Percentiles rank a stretch among this genome's conserved stretches.
Conservation (phyloP, 192 early-diverging fungal species). For the Rhizophagus sp. region DNA sequence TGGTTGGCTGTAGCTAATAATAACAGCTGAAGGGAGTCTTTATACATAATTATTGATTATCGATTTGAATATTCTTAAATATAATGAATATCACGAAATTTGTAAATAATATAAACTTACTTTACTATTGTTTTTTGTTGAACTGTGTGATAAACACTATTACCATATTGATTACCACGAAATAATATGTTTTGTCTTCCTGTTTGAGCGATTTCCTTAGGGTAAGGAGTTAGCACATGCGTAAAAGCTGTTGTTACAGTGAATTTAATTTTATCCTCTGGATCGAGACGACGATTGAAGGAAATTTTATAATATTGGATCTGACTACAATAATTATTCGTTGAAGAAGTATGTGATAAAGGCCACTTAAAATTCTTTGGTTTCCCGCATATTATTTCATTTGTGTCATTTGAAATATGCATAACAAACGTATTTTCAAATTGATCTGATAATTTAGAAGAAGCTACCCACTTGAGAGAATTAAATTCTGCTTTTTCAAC, state of each 20-base stretch:
- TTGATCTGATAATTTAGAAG: background rate
- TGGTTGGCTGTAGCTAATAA: constrained; percentile 45
- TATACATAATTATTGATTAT: background rate
- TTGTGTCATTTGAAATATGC: background rate
- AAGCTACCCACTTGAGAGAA: constrained; percentile 20
- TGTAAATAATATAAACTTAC: constrained; percentile 48
- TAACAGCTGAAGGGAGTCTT: constrained; percentile 39
- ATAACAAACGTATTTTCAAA: background rate
- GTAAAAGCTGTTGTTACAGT: constrained; percentile 54
- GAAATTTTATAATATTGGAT: constrained; percentile 53
- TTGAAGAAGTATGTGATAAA: background rate
- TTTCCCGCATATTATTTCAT: background rate
- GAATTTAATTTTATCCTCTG: constrained; percentile 61
- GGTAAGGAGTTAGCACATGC: constrained; percentile 51
- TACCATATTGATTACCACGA: constrained; percentile 59
- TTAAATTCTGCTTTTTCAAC: constrained; percentile 36
- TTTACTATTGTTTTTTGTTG: constrained; percentile 80
- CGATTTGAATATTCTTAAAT: background rate
- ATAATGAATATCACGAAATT: background rate
- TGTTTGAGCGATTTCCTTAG: constrained; percentile 57
- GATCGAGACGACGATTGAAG: constrained; percentile 45
- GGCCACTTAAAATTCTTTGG: background rate
- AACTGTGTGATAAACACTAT: constrained; percentile 64
- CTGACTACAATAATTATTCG: constrained; percentile 19
- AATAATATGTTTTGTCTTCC: constrained; percentile 70